Evolutionary conservation across 345 rosid species (phyloP), one percentile per base, ranked within the genome.

Genomic region (Toxicodendron radicans): DNA sequence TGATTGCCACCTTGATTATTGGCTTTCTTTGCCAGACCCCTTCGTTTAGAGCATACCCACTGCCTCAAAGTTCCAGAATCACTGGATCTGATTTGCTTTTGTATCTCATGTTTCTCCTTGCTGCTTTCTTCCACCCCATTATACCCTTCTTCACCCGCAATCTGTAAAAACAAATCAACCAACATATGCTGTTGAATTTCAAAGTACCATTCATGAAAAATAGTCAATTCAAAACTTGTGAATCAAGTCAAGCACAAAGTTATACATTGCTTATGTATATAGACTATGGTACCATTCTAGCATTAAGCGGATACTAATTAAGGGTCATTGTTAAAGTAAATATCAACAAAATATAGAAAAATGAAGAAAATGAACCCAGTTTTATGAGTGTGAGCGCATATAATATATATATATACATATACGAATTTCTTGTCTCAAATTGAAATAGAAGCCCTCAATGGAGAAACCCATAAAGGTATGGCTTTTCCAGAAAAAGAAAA

Each of bases 21-120:
- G 18, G 75, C 63, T 86, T 87, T 90, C 85, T 86, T 93, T 12
- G 85, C 52, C 23, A 84, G 67, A 78, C 85, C 77, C 30, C 85
- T 79, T 83, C 83, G 85, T 84, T 91, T 90, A 4, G 96, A 83
- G 77, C 90, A 75, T 70, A 82, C 81, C 89, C 96, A 84, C 62
- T 81, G 88, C 73, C 84, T 83, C 63, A 84, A 85, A 66, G 84
- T 82, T 80, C 91, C 88, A 73, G 84, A 84, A 75, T 81, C 86
- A 88, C 83, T 71, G 5, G 85, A 35, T 64, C 75, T 81, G 57
- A 65, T 72, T 73, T 79, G 83, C 78, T 81, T 83, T 53, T 71
- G 74, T 54, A 41, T 45, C 24, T 32, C 61, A 65, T 60, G 66
- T 58, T 78, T 81, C 72, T 64, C 77, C 56, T 52, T 83, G 76